Evolutionary conservation across 78 protist genomes (phyloP), one percentile per base, ranked within the genome.

Genomic region (Dictyostelium citrinum): DNA sequence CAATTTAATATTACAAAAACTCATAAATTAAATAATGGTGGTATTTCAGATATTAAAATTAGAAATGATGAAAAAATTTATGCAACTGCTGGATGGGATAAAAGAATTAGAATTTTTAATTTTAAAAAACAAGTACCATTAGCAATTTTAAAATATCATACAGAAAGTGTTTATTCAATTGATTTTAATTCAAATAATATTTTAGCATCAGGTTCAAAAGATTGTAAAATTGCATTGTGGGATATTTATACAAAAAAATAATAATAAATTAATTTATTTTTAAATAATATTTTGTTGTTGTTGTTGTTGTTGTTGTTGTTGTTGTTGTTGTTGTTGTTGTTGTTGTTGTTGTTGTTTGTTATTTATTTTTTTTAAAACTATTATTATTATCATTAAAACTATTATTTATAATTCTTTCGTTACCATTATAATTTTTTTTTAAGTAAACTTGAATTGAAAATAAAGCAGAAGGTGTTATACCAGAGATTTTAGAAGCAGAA

Each of bases 51-150:
- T 14, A 46, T 88, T 27, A 88, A 78, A 68, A 88, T 88, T 45
- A 76, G 93, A 68, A 16, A 16, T 27, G 93, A 88, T 78, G 72
- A 72, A 43, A 88, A 78, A 43, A 88, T 88, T 16, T 78, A 39
- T 46, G 93, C 93, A 33, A 88, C 93, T 11, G 45, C 85, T 45
- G 93, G 93, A 17, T 88, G 93, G 93, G 93, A 88, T 78, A 46
- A 64, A 45, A 39, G 93, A 49, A 76, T 88, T n/a, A 22, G 93
- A 35, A 78, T 88, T 27, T 88, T 41, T 35, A 88, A 78, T 43
- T 76, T 78, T 35, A 76, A 82, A 49, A 88, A 88, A 17, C 93
- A 88, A 61, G 68, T 55, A 16, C 93, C 93, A 46, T 43, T 88
- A 4, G 93, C 93, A 7, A 88, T 88, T 35, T 27, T 88, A 16